Evolutionary conservation across 2,329 filamentous ascomycete genomes (phyloP), one percentile per base, ranked within the genome.

Genomic region (Cladosporium sp.): DNA sequence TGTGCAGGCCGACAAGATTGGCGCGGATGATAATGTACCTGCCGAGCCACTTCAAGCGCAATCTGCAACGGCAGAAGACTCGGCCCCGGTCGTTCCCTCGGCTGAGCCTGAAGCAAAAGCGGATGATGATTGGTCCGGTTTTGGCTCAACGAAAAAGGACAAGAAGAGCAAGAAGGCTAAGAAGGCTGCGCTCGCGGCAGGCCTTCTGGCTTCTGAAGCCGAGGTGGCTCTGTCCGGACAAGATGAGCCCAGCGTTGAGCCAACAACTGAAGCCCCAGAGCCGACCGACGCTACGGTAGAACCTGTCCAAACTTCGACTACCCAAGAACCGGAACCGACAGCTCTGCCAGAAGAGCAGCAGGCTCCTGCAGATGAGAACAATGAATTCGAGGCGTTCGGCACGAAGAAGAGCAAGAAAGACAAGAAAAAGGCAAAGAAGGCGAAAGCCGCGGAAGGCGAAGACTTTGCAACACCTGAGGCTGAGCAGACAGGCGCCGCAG

Each of bases 401-500:
- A 14, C 62, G 56, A 43, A 66, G 43, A 60, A 60, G 50, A 57
- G 54, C 44, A 63, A 65, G 52, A 68, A 67, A 46, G 61, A 43
- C 44, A 61, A 72, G 60, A 71, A 71, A 43, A 74, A 74, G 55
- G 64, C 62, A 3, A 63, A 58, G 55, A 54, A 54, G 38, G 9
- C 35, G 13, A 22, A 49, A 19, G 40, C 40, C 14, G 18, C 40
- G 1, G 48, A 50, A 13, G 3, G 13, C 2, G 35, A 54, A 9
- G 22, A 50, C 31, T 13, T 14, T 16, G 31, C 40, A 2, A 31
- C 38, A 10, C 31, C 48, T 4, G 16, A 37, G 16, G 18, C 31
- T 13, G 16, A 37, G 5, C 19, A 33, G 3, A 11, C 22, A 31
- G 32, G 40, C 6, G 48, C 38, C 18, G 33, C 32, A 7, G 48